Evolutionary conservation across 2,329 filamentous ascomycete genomes (phyloP).

Genomic region (Cadophora malorum): DNA sequence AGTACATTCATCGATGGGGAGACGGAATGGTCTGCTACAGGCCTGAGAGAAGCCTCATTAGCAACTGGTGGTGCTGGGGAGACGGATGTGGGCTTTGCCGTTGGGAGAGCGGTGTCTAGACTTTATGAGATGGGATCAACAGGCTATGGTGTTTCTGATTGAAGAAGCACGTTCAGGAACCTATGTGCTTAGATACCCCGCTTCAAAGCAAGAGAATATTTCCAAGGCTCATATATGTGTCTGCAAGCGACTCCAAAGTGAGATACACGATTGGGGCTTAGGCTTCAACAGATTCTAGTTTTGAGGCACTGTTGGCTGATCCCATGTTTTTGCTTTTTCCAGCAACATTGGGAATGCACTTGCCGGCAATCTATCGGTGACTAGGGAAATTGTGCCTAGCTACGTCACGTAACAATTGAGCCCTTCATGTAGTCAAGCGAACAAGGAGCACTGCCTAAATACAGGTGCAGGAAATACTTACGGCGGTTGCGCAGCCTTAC

Average conservation of each 20-base stretch:
- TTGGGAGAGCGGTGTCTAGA: constrained; percentile 27
- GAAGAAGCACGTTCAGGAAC: neutral
- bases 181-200: neutral
- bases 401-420: too few relatives aligned
- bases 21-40: constrained; percentile 28
- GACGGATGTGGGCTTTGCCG: constrained; percentile 30
- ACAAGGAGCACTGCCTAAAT: too few relatives aligned
- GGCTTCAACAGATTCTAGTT: neutral
- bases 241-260: neutral
- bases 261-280: neutral
- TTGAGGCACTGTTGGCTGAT: neutral
- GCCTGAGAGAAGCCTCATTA: constrained; percentile 22
- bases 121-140: constrained; percentile 28
- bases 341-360: neutral
- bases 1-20: constrained; percentile 26
- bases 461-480: too few relatives aligned
- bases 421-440: too few relatives aligned
- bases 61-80: constrained; percentile 27
- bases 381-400: too few relatives aligned
- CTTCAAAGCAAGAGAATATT: neutral
- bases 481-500: too few relatives aligned
- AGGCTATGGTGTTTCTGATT: constrained; percentile 23
- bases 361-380: too few relatives aligned
- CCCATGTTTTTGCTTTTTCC: neutral
- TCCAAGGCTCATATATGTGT: neutral